Conservation (phyloP, 352 stramenopile genomes). For the Poterioochromonas sp. region DNA sequence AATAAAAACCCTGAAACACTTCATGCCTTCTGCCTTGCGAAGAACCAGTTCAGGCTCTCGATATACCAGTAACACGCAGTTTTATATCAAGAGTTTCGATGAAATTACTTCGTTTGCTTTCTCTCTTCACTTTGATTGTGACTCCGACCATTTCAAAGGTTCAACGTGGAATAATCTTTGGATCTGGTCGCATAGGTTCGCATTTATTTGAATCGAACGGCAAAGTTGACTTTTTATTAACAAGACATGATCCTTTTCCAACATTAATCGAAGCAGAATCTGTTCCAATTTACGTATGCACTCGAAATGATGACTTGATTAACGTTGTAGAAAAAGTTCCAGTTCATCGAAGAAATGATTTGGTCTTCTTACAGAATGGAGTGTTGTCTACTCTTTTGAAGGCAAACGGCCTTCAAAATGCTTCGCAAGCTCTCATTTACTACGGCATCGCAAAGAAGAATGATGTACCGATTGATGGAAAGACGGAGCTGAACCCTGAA, state of each 20-base stretch:
- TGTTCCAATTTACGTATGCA: slow-evolving; percentile 44
- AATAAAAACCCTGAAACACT: too few relatives aligned
- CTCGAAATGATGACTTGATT: slow-evolving; percentile 56
- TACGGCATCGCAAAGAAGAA: slow-evolving; percentile 57
- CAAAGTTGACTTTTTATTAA: neutral
- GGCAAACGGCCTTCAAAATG: slow-evolving; percentile 52
- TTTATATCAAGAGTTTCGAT: too few relatives aligned
- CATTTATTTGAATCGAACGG: neutral
- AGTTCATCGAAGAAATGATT: slow-evolving; percentile 51
- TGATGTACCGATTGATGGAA: slow-evolving; percentile 58
- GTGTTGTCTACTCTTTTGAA: slow-evolving; percentile 60
- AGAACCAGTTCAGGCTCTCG: too few relatives aligned
- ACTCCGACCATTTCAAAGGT: too few relatives aligned
- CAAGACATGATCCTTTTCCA: neutral
- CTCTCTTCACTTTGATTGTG: too few relatives aligned
- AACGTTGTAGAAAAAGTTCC: slow-evolving; percentile 57
- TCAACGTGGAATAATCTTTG: neutral
- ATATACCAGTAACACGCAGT: too few relatives aligned
- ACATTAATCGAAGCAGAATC: neutral
- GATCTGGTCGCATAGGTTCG: neutral
- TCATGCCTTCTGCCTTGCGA: too few relatives aligned
- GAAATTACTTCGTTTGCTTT: too few relatives aligned
- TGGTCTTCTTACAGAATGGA: slow-evolving; percentile 73
- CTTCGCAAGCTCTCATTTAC: slow-evolving; percentile 64
- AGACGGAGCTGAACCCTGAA: slow-evolving; percentile 61